Evolutionary conservation across 495 filamentous ascomycete genomes (phyloP), one percentile per base, ranked within the genome.

Genomic region (Massariosphaeria phaeospora): DNA sequence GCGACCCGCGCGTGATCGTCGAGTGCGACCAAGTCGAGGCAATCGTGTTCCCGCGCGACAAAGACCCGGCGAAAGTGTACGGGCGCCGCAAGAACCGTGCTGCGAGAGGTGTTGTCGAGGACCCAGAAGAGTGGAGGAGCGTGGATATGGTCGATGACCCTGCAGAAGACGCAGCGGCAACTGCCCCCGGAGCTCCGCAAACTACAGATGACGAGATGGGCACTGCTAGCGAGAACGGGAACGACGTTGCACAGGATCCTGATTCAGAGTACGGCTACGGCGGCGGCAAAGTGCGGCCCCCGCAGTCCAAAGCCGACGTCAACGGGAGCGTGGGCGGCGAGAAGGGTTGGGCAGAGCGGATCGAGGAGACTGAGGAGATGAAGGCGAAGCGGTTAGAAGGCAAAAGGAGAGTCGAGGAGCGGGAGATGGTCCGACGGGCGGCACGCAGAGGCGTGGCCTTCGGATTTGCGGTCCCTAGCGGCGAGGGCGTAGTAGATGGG

Each of bases 381-480:
- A 62, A 51, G 41, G 63, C 48, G 53, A 70, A 64, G 62, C 58
- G 55, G 47, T n/a, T 44, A 20, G 54, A 69, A 42, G 68, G 68
- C 2, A 39, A 62, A 49, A 51, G 46, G 42, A 44, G 53, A 31
- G 65, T 65, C 11, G 63, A 69, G 44, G 66, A 75, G 53, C 63
- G 72, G 48, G 75, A 75, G 44, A 68, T 70, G 65, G 72, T 75
- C 0, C 52, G 72, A 38, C 51, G 63, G 20, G 72, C 71, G 4
- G 76, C 72, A 23, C 67, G 75, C 27, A 56, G 75, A 57, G 70
- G 66, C 5, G 68, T 71, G n/a, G 73, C 69, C 3, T 76, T 79
- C 67, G 74, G 74, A 17, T 70, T 76, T 48, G 49, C 46, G 2
- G 57, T 62, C 11, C 18, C 51, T 13, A 44, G 47, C 10, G 30